Base-by-base conservation (phyloP, 2,329 filamentous ascomycete species). In the Ascocoryne sarcoides region DNA sequence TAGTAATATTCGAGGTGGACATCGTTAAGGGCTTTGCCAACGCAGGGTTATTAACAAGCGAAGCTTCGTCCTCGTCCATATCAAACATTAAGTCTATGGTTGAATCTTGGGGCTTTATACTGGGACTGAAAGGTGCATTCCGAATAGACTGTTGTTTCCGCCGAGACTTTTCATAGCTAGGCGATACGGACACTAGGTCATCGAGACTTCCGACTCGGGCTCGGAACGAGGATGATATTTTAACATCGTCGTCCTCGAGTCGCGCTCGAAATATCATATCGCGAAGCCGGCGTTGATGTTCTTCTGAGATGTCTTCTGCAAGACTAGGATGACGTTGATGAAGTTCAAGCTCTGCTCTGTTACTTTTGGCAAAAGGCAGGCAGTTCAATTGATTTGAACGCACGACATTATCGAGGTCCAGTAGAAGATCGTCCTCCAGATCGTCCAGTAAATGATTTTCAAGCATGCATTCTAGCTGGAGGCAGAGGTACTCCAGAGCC, bases 391-490 rank as follows among this genome's bases (percentile, higher is more conserved):
- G 92, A 51, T 95, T 93, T 32, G 80, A 76, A 43, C 82, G 80
- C 10, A 94, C 87, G 9, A 87, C 74, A 36, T 74, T 69, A 57
- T 95, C 87, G 2, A 98, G 71, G 39, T 95, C 86, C 2, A 73
- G 54, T 12, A 95, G 64, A n/a, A 96, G 65, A 44, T 93, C 82
- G 31, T 84, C 77, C 39, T 96, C 89, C 12, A 98, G 73, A 42
- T 87, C 82, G 49, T 93, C 84, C 2, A 98, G 71, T 12, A 90
- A 71, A 52, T 86, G 82, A 47, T 94, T 95, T 56, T 95, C 88
- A 37, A 98, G 76, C 72, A 96, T 86, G 5, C 80, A 78, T 61
- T 98, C 92, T 42, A 96, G 70, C 55, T 95, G 93, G 32, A 95
- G 67, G 54, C 88, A 95, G 16, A 95, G 78, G 57, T 95, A 98